Conservation (phyloP, 441 rosid species). For the Eutrema salsugineum region DNA sequence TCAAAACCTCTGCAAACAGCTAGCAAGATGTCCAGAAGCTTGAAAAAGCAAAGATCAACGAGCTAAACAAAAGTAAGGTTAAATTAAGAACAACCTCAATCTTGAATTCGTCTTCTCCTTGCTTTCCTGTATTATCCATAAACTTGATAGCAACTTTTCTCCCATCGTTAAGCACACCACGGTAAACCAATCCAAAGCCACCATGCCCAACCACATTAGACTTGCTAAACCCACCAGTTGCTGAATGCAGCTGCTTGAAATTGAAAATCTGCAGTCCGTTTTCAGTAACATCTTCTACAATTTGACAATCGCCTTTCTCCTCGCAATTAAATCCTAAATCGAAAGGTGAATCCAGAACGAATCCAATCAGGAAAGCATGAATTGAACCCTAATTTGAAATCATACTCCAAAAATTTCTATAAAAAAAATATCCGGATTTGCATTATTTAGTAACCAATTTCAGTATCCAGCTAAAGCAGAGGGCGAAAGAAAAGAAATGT, state of each 20-base stretch:
- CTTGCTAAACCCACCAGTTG: conserved; percentile 86
- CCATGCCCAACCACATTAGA: conserved; percentile 96
- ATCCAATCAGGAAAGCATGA: neutral
- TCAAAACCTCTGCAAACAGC: neutral
- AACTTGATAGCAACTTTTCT: conserved; percentile 87
- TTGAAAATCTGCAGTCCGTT: conserved; percentile 69
- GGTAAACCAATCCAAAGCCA: conserved; percentile 82
- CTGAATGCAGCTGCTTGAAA: conserved; percentile 83
- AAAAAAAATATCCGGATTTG: neutral
- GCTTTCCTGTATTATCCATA: conserved; percentile 89
- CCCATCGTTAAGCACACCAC: conserved; percentile 79
- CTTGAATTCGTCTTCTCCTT: conserved; percentile 89
- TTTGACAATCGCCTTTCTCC: conserved; percentile 41
- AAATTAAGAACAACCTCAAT: conserved; percentile 56
- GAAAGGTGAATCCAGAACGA: conserved; percentile 5
- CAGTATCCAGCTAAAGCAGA: neutral
- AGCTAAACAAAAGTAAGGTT: neutral
- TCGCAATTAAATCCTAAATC: conserved; percentile 44
- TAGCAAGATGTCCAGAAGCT: neutral
- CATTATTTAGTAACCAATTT: neutral
- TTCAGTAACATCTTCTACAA: conserved; percentile 38
- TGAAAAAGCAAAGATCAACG: neutral
- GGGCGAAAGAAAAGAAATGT: neutral
- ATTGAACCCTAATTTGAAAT: neutral
- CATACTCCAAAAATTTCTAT: neutral